These are phyloP conservation scores for Nitzschia sp. DNA, from an alignment of 108 stramenopile species.

Conservation along the genomic window DNA sequence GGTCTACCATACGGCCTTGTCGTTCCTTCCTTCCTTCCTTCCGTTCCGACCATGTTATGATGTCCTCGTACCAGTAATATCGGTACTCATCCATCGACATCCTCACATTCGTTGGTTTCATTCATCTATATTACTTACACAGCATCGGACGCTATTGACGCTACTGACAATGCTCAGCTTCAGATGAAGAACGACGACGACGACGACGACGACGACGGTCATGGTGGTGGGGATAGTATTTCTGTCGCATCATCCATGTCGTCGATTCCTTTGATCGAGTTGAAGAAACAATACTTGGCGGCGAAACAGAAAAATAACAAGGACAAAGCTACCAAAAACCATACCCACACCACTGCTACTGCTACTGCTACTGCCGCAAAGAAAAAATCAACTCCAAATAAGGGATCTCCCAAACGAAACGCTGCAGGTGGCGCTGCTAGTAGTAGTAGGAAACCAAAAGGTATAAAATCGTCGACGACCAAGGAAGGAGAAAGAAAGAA, in stretches of 20 bases:
- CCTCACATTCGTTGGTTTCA: no score
- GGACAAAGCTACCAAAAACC: background rate
- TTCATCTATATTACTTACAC: no score
- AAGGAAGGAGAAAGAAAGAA: no score
- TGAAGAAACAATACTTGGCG: slow-evolving; percentile 5
- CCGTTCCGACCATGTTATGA: no score
- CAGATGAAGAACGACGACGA: slow-evolving; percentile 25
- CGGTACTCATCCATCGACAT: no score
- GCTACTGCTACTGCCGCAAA: background rate
- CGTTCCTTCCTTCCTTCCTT: no score
- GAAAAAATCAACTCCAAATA: background rate
- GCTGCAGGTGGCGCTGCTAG: background rate
- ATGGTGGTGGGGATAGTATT: background rate
- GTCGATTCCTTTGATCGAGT: slow-evolving; percentile 17
- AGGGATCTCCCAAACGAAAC: background rate
- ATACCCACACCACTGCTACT: background rate
- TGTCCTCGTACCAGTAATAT: no score
- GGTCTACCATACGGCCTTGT: no score
- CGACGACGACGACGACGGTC: slow-evolving; percentile 24
- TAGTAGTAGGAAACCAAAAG: background rate
- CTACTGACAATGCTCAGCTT: slow-evolving; percentile 69
- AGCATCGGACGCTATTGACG: no score
- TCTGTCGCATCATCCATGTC: slow-evolving; percentile 16
- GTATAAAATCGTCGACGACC: background rate
- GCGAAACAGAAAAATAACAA: background rate